These are phyloP conservation scores for Oemleria cerasiformis DNA, from an alignment of 306 rosid genomes.

Conservation along the genomic window DNA sequence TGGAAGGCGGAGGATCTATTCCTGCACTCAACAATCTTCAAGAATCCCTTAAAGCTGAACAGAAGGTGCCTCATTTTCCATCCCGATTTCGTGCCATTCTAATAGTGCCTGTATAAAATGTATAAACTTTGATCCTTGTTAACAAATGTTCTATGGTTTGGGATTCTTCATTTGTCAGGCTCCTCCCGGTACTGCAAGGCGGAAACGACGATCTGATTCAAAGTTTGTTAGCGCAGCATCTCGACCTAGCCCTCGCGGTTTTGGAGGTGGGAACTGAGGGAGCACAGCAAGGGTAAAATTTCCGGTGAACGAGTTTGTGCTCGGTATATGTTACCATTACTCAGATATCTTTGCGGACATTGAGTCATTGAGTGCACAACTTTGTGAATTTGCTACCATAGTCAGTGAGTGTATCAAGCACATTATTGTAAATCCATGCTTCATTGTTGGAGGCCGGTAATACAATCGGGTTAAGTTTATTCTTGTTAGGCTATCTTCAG, in stretches of 20 bases:
- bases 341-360: background rate
- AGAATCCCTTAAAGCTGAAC: slow-evolving; percentile 83
- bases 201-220: slow-evolving; percentile 64
- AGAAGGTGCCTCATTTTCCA: slow-evolving; percentile 54
- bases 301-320: slow-evolving; percentile 16
- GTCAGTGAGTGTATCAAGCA: background rate
- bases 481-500: too few relatives aligned
- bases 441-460: background rate
- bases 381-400: too few relatives aligned
- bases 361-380: too few relatives aligned
- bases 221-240: slow-evolving; percentile 49
- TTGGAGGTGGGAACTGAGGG: slow-evolving; percentile 65
- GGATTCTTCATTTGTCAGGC: slow-evolving; percentile 43
- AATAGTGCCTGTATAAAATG: background rate
- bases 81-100: background rate
- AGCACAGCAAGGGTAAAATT: slow-evolving; percentile 13
- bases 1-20: slow-evolving; percentile 88
- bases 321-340: background rate
- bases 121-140: background rate
- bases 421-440: background rate
- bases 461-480: background rate
- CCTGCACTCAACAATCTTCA: slow-evolving; percentile 83
- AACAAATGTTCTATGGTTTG: background rate
- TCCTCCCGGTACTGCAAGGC: slow-evolving; percentile 86
- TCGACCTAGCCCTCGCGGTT: slow-evolving; percentile 84